phyloP scores from a whole-genome alignment of 768 basidiomycete species.

The Leccinum obscurum region DNA sequence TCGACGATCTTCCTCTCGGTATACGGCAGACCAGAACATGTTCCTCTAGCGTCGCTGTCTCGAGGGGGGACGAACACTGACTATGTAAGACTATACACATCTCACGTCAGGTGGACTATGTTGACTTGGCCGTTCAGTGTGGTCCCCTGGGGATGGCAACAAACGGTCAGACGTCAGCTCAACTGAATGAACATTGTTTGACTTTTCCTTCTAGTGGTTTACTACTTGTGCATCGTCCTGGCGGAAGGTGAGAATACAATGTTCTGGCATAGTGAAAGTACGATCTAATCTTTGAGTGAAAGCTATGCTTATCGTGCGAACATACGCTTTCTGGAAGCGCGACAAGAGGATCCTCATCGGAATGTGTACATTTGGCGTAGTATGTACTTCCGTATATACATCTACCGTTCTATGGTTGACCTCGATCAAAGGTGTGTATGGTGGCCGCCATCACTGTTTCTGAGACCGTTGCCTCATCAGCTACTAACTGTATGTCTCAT shows the following conservation, averaged over 20 bases:
- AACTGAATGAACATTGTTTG: background rate
- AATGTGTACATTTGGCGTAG: conserved; percentile 13
- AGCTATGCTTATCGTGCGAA: conserved; percentile 23
- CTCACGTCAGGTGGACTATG: background rate
- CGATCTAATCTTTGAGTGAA: background rate
- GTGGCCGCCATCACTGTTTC: conserved; percentile 9
- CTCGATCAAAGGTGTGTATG: conserved; percentile 6
- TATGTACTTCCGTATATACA: background rate
- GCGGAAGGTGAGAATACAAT: conserved; percentile 17
- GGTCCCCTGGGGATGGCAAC: conserved; percentile 12
- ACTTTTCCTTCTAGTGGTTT: conserved; percentile 10
- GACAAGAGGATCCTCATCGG: conserved; percentile 20
- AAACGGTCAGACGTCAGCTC: conserved; percentile 1
- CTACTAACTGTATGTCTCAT: conserved; percentile 8
- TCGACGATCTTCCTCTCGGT: background rate
- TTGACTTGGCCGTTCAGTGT: conserved; percentile 11
- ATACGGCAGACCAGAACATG: background rate
- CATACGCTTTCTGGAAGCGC: conserved; percentile 19
- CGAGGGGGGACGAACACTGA: background rate
- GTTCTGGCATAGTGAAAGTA: background rate
- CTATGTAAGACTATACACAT: conserved; percentile 5
- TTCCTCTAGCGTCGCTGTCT: conserved; percentile 8
- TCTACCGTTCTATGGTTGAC: background rate
- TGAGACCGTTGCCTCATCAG: conserved; percentile 1
- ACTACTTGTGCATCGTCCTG: conserved; percentile 16